Percentiles rank a stretch among this genome's conserved stretches.
phyloP scores from a whole-genome alignment of 805 yeast genomes.

The Saccharomycopsis fermentans region DNA sequence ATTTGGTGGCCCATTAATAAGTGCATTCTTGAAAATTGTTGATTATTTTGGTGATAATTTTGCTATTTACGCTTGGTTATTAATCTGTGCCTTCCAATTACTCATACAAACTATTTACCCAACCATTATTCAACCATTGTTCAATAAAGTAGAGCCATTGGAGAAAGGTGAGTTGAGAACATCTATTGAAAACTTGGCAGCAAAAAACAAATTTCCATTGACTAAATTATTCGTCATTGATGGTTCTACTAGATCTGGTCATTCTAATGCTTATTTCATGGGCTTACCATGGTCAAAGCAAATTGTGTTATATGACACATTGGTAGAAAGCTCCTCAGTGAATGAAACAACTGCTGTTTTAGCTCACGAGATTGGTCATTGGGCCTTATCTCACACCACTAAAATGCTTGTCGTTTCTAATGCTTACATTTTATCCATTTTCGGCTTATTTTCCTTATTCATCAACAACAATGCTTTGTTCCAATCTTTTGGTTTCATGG shows the following conservation, averaged over 20 bases:
- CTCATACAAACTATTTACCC: slow-evolving; percentile 71
- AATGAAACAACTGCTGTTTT: slow-evolving; percentile 85
- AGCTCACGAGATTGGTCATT: slow-evolving; percentile 98
- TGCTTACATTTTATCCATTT: slow-evolving; percentile 50
- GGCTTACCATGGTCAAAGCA: slow-evolving; percentile 97
- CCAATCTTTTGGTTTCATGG: slow-evolving; percentile 64
- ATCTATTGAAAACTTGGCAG: slow-evolving; percentile 73
- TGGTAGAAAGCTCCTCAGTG: slow-evolving; percentile 67
- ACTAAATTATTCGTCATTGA: slow-evolving; percentile 80
- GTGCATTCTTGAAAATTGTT: slow-evolving; percentile 71
- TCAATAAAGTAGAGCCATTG: slow-evolving; percentile 84
- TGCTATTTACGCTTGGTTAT: slow-evolving; percentile 67
- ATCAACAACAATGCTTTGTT: slow-evolving; percentile 71
- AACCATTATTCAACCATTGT: slow-evolving; percentile 80
- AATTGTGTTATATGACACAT: slow-evolving; percentile 87
- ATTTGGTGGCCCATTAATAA: slow-evolving; percentile 64
- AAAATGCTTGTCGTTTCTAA: slow-evolving; percentile 60
- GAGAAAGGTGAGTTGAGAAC: slow-evolving; percentile 81
- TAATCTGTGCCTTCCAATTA: slow-evolving; percentile 62
- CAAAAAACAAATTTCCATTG: slow-evolving; percentile 72
- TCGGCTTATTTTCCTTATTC: slow-evolving; percentile 70
- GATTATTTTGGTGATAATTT: slow-evolving; percentile 72
- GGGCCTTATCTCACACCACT: slow-evolving; percentile 87
- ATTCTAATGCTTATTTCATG: slow-evolving; percentile 92
- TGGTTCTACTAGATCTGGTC: slow-evolving; percentile 94